Conservation (phyloP, 2,329 filamentous ascomycete species). For the Alternaria rosae region DNA sequence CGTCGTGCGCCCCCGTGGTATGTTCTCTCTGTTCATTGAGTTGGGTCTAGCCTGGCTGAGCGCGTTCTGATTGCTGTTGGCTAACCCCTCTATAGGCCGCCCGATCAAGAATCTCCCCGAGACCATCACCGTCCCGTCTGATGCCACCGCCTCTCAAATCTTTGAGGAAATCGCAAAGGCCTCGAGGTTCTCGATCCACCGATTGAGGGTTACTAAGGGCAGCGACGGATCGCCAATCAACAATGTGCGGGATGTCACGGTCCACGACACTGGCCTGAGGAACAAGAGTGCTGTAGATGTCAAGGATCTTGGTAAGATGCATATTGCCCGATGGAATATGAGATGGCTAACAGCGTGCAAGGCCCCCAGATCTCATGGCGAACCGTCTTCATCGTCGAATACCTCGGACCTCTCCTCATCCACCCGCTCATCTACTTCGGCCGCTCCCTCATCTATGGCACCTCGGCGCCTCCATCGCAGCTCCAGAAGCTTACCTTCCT, state of each 20-base stretch:
- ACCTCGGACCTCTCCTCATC: slow-evolving; percentile 88
- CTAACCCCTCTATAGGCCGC: slow-evolving; percentile 57
- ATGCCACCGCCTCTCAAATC: slow-evolving; percentile 62
- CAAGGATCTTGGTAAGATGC: slow-evolving; percentile 81
- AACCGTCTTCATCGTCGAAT: slow-evolving; percentile 94
- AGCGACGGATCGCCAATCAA: slow-evolving; percentile 66
- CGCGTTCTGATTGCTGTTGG: neutral
- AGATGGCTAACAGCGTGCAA: slow-evolving; percentile 48
- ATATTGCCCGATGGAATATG: neutral
- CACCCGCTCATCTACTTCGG: slow-evolving; percentile 76
- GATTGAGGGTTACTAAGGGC: slow-evolving; percentile 69
- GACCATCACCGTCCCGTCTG: slow-evolving; percentile 60
- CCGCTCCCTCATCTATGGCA: slow-evolving; percentile 75
- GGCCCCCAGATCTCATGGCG: slow-evolving; percentile 90
- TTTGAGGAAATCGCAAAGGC: slow-evolving; percentile 64
- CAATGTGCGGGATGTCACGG: slow-evolving; percentile 61
- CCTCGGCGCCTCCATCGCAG: slow-evolving; percentile 63
- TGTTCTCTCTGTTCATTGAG: slow-evolving; percentile 6
- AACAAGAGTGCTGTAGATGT: slow-evolving; percentile 75
- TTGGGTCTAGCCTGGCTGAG: neutral
- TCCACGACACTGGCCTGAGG: slow-evolving; percentile 64
- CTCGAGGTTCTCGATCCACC: slow-evolving; percentile 64
- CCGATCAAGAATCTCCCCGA: slow-evolving; percentile 68
- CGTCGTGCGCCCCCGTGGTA: slow-evolving; percentile 57
- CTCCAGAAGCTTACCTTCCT: slow-evolving; percentile 76